These are phyloP conservation scores for Patellaria atrata DNA, from an alignment of 495 filamentous ascomycete genomes.

Conservation along the genomic window DNA sequence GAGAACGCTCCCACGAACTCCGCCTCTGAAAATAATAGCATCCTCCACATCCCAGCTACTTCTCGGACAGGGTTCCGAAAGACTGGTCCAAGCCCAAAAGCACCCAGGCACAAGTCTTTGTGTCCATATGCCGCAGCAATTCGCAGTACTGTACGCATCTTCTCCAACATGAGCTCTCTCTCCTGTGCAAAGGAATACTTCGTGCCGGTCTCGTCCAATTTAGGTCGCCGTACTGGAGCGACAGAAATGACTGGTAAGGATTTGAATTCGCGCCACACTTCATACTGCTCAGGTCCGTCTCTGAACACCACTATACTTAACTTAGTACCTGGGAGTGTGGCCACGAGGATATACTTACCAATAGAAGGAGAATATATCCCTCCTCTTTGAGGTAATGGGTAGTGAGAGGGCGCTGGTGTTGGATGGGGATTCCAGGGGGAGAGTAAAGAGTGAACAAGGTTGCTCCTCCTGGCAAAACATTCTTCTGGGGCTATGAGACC, in stretches of 20 bases:
- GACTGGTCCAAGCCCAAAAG: slow-evolving; percentile 55
- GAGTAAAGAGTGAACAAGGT: slow-evolving; percentile 47
- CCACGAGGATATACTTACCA: slow-evolving; percentile 30
- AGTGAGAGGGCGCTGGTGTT: slow-evolving; percentile 32
- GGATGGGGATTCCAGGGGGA: slow-evolving; percentile 34
- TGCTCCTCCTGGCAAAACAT: slow-evolving; percentile 54
- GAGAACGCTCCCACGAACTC: slow-evolving; percentile 55
- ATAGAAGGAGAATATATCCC: slow-evolving; percentile 54
- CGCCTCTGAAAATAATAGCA: slow-evolving; percentile 46
- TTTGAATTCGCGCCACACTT: slow-evolving; percentile 31
- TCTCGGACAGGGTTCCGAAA: slow-evolving; percentile 55
- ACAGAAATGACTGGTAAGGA: slow-evolving; percentile 55
- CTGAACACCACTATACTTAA: slow-evolving; percentile 35
- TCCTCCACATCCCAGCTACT: slow-evolving; percentile 53
- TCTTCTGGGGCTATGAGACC: slow-evolving; percentile 58
- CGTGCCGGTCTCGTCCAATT: slow-evolving; percentile 47
- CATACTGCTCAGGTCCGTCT: slow-evolving; percentile 32
- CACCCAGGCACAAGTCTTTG: slow-evolving; percentile 47
- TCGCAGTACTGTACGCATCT: slow-evolving; percentile 52
- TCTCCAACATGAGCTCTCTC: slow-evolving; percentile 53
- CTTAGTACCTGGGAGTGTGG: neutral
- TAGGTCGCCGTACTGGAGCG: slow-evolving; percentile 53
- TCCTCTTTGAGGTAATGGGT: slow-evolving; percentile 50
- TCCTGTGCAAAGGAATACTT: slow-evolving; percentile 56
- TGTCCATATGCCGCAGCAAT: slow-evolving; percentile 49